These are phyloP conservation scores for Mycocentrospora acerina DNA, from an alignment of 2,329 filamentous ascomycete species.

Conservation along the genomic window DNA sequence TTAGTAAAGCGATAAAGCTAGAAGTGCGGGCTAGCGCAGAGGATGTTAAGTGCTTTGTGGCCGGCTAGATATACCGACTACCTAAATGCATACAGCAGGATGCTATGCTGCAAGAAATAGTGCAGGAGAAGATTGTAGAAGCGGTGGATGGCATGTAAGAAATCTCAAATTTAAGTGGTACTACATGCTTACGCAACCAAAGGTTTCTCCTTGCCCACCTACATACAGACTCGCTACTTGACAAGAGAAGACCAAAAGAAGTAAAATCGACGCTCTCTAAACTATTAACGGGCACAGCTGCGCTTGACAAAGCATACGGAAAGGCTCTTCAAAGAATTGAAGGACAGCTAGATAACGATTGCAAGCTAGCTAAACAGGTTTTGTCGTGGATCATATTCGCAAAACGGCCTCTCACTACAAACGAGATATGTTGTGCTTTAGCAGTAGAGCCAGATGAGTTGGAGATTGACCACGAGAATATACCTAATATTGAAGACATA, in stretches of 20 bases:
- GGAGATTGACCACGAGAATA: conserved; percentile 11
- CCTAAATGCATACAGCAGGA: conserved; percentile 13
- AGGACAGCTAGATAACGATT: conserved; percentile 35
- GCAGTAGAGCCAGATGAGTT: conserved; percentile 7
- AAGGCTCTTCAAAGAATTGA: conserved; percentile 48
- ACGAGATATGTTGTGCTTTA: conserved; percentile 14
- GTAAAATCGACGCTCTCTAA: conserved; percentile 36
- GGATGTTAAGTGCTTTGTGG: conserved; percentile 19
- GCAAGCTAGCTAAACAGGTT: conserved; percentile 39
- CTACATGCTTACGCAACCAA: background rate
- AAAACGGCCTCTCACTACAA: conserved; percentile 11
- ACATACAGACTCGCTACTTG: conserved; percentile 38
- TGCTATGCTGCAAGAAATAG: conserved; percentile 4
- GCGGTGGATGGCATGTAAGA: conserved; percentile 24
- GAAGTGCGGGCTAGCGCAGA: conserved; percentile 17
- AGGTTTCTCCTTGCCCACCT: conserved; percentile 43
- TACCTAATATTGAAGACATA: conserved; percentile 13
- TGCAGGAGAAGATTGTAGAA: conserved; percentile 8
- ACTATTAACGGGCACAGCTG: conserved; percentile 31
- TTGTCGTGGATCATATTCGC: conserved; percentile 20
- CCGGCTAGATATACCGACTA: conserved; percentile 12
- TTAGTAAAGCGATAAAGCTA: conserved; percentile 4
- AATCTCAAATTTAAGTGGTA: no score
- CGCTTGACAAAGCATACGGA: conserved; percentile 46
- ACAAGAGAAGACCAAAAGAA: conserved; percentile 34